These are phyloP conservation scores for Metarhizium brunneum DNA, from an alignment of 2,329 filamentous ascomycete species.

Conservation along the genomic window DNA sequence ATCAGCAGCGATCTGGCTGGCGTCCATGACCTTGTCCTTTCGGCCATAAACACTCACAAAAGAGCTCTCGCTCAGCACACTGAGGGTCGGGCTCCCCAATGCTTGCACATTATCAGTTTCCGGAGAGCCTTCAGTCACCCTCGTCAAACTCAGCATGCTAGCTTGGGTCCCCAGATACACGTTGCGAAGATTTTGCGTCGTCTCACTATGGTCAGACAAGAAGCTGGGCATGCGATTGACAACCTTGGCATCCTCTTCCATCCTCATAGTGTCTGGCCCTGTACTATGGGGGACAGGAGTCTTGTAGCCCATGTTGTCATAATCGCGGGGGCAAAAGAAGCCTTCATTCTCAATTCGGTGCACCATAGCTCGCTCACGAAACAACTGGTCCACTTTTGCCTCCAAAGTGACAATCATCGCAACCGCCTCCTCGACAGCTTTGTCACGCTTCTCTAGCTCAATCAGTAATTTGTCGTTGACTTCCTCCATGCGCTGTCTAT, in stretches of 20 bases:
- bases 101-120: constrained; percentile 27
- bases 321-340: constrained; percentile 21
- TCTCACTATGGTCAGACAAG: constrained; percentile 48
- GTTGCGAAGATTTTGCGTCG: constrained; percentile 51
- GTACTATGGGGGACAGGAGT: constrained; percentile 11
- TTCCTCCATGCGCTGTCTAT: constrained; percentile 44
- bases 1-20: constrained; percentile 12
- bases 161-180: constrained; percentile 43
- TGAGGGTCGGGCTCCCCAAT: constrained; percentile 50
- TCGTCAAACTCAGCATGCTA: constrained; percentile 42
- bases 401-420: constrained; percentile 59
- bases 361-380: constrained; percentile 44
- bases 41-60: constrained; percentile 55
- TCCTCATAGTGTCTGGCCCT: constrained; percentile 10
- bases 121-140: constrained; percentile 31
- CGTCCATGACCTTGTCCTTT: constrained; percentile 22
- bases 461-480: constrained; percentile 48
- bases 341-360: constrained; percentile 37
- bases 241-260: constrained; percentile 23
- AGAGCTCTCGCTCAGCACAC: constrained; percentile 58
- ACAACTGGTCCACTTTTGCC: constrained; percentile 44
- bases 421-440: constrained; percentile 62
- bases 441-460: constrained; percentile 59
- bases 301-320: constrained; percentile 20
- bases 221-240: constrained; percentile 56